Conservation (phyloP, 106 monocot species). For the Apostasia ramifera region DNA sequence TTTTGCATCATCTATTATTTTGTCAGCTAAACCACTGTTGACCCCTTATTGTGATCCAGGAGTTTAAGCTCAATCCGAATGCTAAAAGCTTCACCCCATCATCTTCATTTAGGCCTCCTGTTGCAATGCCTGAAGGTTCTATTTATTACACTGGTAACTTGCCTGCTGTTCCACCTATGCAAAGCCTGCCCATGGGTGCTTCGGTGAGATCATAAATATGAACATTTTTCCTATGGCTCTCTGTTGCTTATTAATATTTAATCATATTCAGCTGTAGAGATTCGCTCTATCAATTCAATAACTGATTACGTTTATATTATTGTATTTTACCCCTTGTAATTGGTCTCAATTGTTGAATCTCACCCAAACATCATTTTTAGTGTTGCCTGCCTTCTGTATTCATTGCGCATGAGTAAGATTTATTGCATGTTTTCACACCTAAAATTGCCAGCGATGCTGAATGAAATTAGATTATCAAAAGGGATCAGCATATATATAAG, state of each 20-base stretch:
- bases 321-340: not conserved
- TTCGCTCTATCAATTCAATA: too few species aligned
- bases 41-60: constrained; percentile 42
- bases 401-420: too few species aligned
- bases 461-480: too few species aligned
- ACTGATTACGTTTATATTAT: not conserved
- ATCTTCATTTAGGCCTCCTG: constrained; percentile 41
- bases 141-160: constrained; percentile 52
- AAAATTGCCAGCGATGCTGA: too few species aligned
- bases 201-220: constrained; percentile 38
- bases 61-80: constrained; percentile 92
- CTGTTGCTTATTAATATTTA: not conserved
- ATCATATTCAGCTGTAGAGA: not conserved
- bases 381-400: not conserved
- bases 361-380: not conserved
- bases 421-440: too few species aligned
- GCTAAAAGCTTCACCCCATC: constrained; percentile 80
- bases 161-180: constrained; percentile 54
- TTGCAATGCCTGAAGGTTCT: constrained; percentile 37
- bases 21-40: not conserved
- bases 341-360: not conserved
- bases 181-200: constrained; percentile 45
- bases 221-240: not conserved
- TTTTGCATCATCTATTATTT: too few species aligned
- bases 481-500: too few species aligned